Conservation (phyloP, 2,329 filamentous ascomycete species). For the Colletotrichum sp. region DNA sequence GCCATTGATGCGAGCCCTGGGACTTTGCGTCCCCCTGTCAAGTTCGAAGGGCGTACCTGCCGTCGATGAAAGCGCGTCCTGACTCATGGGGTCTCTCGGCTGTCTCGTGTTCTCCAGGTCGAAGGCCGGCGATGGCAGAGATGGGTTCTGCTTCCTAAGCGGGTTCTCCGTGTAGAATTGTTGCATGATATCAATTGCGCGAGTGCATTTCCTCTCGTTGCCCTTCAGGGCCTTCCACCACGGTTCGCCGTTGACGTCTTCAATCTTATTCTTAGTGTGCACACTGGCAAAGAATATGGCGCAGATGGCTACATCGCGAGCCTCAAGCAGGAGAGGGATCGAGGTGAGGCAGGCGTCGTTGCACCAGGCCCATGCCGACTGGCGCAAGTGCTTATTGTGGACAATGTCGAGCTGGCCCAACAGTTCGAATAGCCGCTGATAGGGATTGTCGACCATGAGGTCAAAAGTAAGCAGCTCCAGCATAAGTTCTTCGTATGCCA, state of each 20-base stretch:
- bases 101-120: slow-evolving; percentile 61
- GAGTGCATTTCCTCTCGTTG: slow-evolving; percentile 70
- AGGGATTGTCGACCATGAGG: slow-evolving; percentile 86
- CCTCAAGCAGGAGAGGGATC: slow-evolving; percentile 80
- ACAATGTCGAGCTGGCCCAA: slow-evolving; percentile 75
- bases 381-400: slow-evolving; percentile 81
- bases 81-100: slow-evolving; percentile 47
- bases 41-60: slow-evolving; percentile 53
- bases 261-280: slow-evolving; percentile 75
- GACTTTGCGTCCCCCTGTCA: slow-evolving; percentile 56
- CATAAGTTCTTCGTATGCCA: slow-evolving; percentile 91
- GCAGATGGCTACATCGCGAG: slow-evolving; percentile 81
- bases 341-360: slow-evolving; percentile 89
- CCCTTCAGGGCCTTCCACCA: slow-evolving; percentile 89
- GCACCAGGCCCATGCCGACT: slow-evolving; percentile 91
- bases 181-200: slow-evolving; percentile 78
- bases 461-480: slow-evolving; percentile 94
- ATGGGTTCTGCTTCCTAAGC: slow-evolving; percentile 60
- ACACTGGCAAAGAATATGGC: slow-evolving; percentile 87
- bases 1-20: slow-evolving; percentile 44
- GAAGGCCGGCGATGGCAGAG: slow-evolving; percentile 59
- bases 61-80: slow-evolving; percentile 51
- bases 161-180: slow-evolving; percentile 71
- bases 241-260: slow-evolving; percentile 74
- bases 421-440: slow-evolving; percentile 82